These are phyloP conservation scores for Coemansia sp. DNA, from an alignment of 192 early-diverging fungal species.

Conservation along the genomic window DNA sequence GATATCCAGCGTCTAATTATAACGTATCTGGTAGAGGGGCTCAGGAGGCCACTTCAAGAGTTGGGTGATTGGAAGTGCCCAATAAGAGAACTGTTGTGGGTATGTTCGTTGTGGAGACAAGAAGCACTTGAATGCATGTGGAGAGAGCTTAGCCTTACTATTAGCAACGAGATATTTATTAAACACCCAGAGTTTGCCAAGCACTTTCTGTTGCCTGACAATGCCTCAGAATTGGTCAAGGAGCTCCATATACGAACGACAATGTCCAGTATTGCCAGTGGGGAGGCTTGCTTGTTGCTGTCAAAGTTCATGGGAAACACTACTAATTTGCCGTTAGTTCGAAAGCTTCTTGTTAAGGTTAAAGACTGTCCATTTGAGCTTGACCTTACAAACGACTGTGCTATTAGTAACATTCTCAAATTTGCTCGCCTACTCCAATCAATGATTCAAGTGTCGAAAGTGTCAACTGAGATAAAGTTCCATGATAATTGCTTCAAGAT, in stretches of 20 bases:
- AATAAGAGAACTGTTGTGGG: background rate
- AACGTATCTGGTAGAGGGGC: background rate
- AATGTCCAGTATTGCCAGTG: background rate
- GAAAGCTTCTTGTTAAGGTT: background rate
- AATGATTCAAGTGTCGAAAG: background rate
- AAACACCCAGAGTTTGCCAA: background rate
- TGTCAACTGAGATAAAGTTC: background rate
- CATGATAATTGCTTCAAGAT: background rate
- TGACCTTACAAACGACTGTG: background rate
- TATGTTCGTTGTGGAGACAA: background rate
- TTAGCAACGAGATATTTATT: background rate
- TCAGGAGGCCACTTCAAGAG: background rate
- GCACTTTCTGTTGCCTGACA: background rate
- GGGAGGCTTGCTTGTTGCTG: background rate
- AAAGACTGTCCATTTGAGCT: background rate
- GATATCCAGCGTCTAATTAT: background rate
- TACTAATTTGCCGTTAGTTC: background rate
- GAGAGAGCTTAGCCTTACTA: background rate
- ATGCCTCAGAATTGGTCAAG: background rate
- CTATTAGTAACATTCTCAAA: background rate
- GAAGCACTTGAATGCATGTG: background rate
- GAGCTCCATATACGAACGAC: background rate
- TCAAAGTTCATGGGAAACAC: background rate
- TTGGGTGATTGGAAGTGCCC: background rate
- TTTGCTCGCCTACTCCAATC: background rate